Evolutionary conservation across 306 rosid genomes (phyloP), one percentile per base, ranked within the genome.

Genomic region (Parietaria judaica): DNA sequence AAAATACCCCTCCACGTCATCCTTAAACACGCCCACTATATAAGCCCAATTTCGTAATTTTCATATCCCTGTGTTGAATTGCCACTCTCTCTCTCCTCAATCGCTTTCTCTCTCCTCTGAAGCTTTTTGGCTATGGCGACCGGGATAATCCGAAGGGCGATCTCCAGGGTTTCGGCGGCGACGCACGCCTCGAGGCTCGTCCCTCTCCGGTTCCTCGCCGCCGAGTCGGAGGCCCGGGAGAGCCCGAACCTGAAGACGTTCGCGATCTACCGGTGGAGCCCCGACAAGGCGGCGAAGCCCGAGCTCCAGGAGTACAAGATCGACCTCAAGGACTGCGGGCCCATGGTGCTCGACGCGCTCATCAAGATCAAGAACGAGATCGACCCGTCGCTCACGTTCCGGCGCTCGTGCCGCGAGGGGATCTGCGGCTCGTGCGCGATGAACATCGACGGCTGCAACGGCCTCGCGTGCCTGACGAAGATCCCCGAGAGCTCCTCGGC

Each of bases 351-450:
- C 0, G 99, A 94, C 67, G 99, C 99, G 0, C 83, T 94, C 0
- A 94, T 88, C 78, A 94, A 92, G 71, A 94, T 94, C 66, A 86
- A 94, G 78, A 94, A 86, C 79, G 99, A 94, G 73, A 70, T 84
- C 60, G 99, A 94, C 38, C 97, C 95, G 0, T 7, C 70, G 10
- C 77, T 94, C 3, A 94, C 97, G 1, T 88, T 88, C 81, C 94
- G 99, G 0, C 85, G 97, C 1, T 86, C 95, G 2, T 94, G 99
- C 66, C 83, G 99, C 8, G 99, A 94, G 58, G 99, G 99, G 59
- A 94, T 94, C 73, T 94, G 99, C 5, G 99, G 97, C 0, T 94
- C 99, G 4, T 94, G 99, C 54, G 99, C 99, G 16, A 94, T 94
- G 99, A 94, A 94, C 76, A 88, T 92, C 71, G 97, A 94, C 72